These are phyloP conservation scores for Kwoniella sp. DNA, from an alignment of 768 basidiomycete genomes.

Conservation along the genomic window DNA sequence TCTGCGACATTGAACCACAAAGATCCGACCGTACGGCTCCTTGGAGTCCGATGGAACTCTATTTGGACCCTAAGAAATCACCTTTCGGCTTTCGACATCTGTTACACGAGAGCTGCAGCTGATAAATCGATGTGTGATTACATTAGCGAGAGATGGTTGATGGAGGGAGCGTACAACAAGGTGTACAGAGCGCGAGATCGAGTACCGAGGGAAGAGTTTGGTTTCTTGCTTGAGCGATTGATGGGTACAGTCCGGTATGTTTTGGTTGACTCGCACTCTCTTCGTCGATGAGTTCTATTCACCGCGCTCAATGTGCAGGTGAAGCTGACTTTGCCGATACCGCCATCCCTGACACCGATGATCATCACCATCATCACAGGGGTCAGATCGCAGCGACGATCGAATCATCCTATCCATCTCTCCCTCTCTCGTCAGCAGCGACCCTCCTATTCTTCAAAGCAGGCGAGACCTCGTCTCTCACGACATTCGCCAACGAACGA, in stretches of 20 bases:
- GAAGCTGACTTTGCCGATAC: slow-evolving; percentile 14
- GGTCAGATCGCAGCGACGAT: slow-evolving; percentile 97
- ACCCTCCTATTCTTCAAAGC: slow-evolving; percentile 88
- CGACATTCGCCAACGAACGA: slow-evolving; percentile 80
- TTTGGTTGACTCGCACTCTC: too few relatives aligned
- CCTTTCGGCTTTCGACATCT: too few relatives aligned
- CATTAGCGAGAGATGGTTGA: slow-evolving; percentile 81
- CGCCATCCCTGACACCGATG: background rate
- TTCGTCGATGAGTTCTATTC: too few relatives aligned
- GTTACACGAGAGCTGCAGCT: too few relatives aligned
- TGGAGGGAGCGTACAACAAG: slow-evolving; percentile 98
- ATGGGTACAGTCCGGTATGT: slow-evolving; percentile 89
- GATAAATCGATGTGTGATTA: background rate
- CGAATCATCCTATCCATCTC: slow-evolving; percentile 86
- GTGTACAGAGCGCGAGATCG: slow-evolving; percentile 94
- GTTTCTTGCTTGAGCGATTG: slow-evolving; percentile 86
- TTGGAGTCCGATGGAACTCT: too few relatives aligned
- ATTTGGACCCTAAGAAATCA: too few relatives aligned
- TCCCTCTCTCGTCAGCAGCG: slow-evolving; percentile 86
- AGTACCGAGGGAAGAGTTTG: slow-evolving; percentile 91
- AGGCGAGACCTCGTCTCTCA: slow-evolving; percentile 64
- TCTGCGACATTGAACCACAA: background rate
- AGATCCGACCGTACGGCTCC: too few relatives aligned
- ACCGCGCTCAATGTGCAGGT: background rate
- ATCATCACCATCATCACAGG: slow-evolving; percentile 58